phyloP scores from a whole-genome alignment of 2,329 filamentous ascomycete genomes.

The Penicillium hordei region DNA sequence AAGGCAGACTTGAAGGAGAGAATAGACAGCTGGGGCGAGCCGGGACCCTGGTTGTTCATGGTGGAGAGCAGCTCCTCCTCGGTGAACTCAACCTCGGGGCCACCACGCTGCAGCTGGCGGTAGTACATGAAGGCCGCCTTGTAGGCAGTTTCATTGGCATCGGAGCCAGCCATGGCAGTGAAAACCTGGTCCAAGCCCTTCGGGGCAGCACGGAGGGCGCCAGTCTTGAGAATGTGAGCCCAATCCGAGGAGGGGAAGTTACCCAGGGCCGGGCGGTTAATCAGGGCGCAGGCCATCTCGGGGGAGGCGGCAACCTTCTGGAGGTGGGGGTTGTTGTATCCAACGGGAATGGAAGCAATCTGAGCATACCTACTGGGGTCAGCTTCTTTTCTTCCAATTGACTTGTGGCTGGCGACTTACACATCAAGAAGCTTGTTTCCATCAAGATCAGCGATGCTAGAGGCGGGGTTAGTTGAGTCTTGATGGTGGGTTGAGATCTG shows the following conservation, averaged over 20 bases:
- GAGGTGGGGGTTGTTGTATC: constrained; percentile 85
- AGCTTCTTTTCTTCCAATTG: neutral
- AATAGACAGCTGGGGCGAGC: constrained; percentile 77
- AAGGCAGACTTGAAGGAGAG: constrained; percentile 85
- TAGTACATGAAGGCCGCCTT: constrained; percentile 96
- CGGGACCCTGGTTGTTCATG: constrained; percentile 81
- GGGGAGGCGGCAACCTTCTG: constrained; percentile 68
- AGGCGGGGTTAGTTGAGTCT: constrained; percentile 19
- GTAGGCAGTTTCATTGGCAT: constrained; percentile 92
- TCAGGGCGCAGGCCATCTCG: constrained; percentile 75
- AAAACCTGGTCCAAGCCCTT: constrained; percentile 73
- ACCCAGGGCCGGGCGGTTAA: constrained; percentile 85
- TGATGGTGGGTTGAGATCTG: neutral
- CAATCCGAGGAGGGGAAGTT: constrained; percentile 89
- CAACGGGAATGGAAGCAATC: constrained; percentile 88
- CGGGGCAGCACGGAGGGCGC: constrained; percentile 78
- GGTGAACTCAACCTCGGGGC: constrained; percentile 58
- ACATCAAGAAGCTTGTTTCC: constrained; percentile 54
- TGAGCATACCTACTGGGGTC: constrained; percentile 63
- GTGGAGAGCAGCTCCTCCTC: constrained; percentile 69
- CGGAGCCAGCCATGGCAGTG: constrained; percentile 83
- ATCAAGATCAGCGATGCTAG: constrained; percentile 51
- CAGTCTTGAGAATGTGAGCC: constrained; percentile 70
- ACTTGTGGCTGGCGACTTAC: constrained; percentile 31
- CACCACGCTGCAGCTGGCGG: constrained; percentile 76